Evolutionary conservation across 1,139 yeast genomes (phyloP).

Genomic region (Petasospora rhodanensis): DNA sequence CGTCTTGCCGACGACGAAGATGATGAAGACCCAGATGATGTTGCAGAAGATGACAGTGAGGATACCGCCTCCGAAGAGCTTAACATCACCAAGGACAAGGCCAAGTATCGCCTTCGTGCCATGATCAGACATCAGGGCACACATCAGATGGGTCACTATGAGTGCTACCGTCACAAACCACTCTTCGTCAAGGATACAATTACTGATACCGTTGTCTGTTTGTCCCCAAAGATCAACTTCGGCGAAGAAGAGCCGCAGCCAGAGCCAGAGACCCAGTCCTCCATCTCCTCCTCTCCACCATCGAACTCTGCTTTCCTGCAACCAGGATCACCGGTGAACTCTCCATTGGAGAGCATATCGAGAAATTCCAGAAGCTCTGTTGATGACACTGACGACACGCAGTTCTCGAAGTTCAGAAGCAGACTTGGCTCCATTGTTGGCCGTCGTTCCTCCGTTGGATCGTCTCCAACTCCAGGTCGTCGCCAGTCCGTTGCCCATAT

Average conservation of each 20-base stretch:
- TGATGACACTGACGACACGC: conserved; percentile 16
- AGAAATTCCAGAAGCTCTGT: conserved; percentile 13
- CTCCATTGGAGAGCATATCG: conserved; percentile 16
- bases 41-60: conserved; percentile 8
- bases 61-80: conserved; percentile 16
- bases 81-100: conserved; percentile 19
- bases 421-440: conserved; percentile 23
- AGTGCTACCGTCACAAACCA: conserved; percentile 72
- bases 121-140: conserved; percentile 84
- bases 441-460: conserved; percentile 21
- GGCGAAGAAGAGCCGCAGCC: no score
- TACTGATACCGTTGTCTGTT: conserved; percentile 42
- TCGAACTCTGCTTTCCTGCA: conserved; percentile 1
- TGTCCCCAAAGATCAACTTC: conserved; percentile 40
- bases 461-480: conserved; percentile 15
- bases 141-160: conserved; percentile 88
- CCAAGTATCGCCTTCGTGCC: conserved; percentile 59
- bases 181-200: conserved; percentile 44
- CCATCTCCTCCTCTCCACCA: no score
- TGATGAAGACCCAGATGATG: conserved; percentile 24
- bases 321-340: no score
- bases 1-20: conserved; percentile 15
- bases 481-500: conserved; percentile 14
- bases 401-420: conserved; percentile 20
- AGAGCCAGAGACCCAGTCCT: no score